phyloP scores from a whole-genome alignment of 805 yeast species.

The Metschnikowia koreensis region DNA sequence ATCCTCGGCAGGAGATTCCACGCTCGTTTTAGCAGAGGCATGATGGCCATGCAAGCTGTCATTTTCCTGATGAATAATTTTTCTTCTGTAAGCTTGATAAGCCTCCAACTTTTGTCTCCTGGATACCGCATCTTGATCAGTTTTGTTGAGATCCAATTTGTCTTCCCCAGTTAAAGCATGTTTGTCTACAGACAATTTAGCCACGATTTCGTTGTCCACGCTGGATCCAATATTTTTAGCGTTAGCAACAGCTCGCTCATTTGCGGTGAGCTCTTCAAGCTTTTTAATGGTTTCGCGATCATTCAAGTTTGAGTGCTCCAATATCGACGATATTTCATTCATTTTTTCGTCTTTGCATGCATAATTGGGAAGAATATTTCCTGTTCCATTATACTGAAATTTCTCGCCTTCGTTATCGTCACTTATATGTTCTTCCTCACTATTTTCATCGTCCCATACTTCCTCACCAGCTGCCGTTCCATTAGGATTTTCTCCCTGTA shows the following conservation, averaged over 20 bases:
- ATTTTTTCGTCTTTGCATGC: constrained; percentile 46
- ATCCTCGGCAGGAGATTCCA: constrained; percentile 7
- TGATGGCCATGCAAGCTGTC: constrained; percentile 24
- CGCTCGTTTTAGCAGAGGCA: constrained; percentile 1
- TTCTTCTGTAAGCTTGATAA: constrained; percentile 56
- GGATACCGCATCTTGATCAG: constrained; percentile 48
- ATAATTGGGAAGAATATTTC: constrained; percentile 55
- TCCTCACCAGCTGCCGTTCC: constrained; percentile 9
- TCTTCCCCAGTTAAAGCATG: constrained; percentile 43
- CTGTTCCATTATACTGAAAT: constrained; percentile 61
- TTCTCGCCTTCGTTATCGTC: constrained; percentile 57
- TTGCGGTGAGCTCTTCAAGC: constrained; percentile 56
- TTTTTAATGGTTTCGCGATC: constrained; percentile 50
- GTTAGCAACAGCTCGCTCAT: constrained; percentile 57
- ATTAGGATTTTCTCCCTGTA: constrained; percentile 23
- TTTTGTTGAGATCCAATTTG: constrained; percentile 39
- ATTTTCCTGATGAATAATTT: constrained; percentile 58
- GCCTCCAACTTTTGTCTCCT: constrained; percentile 53
- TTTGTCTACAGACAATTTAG: constrained; percentile 34
- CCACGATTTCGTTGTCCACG: constrained; percentile 33
- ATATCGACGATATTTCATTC: constrained; percentile 34
- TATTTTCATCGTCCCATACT: constrained; percentile 32
- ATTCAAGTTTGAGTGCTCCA: constrained; percentile 39
- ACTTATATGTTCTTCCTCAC: constrained; percentile 61
- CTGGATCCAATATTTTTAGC: constrained; percentile 45